Evolutionary conservation across 176 grass and related monocot genomes (phyloP).

Genomic region (Avena insularis): DNA sequence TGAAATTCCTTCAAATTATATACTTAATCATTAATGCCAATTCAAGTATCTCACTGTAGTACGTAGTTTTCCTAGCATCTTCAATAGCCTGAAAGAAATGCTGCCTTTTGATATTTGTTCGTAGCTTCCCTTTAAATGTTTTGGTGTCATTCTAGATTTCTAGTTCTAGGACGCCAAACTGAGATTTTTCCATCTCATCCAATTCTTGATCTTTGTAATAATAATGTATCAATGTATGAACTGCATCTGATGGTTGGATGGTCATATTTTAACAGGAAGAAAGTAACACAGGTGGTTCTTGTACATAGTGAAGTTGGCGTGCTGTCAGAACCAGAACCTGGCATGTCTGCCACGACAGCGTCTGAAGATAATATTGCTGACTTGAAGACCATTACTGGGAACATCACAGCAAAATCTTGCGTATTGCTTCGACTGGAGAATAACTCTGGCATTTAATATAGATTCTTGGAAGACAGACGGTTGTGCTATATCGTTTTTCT

Average conservation of each 20-base stretch:
- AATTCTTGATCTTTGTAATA: constrained; percentile 3
- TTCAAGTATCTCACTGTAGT: too few relatives aligned
- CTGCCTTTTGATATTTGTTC: not conserved
- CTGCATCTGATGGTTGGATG: not conserved
- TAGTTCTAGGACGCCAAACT: not conserved
- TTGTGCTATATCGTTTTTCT: not conserved
- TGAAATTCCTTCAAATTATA: not conserved
- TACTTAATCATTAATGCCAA: too few relatives aligned
- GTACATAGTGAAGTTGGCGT: not conserved
- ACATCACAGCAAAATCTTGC: constrained; percentile 3
- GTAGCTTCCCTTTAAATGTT: not conserved
- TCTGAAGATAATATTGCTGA: constrained; percentile 30
- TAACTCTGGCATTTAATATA: constrained; percentile 11
- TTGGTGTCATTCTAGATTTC: not conserved
- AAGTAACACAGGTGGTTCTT: constrained; percentile 40
- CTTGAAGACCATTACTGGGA: constrained; percentile 10
- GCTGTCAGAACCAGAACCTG: not conserved
- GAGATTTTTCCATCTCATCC: not conserved
- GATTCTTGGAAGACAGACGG: not conserved
- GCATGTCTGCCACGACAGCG: not conserved
- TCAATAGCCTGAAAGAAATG: not conserved
- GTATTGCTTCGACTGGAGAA: not conserved
- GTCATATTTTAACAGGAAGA: constrained; percentile 52
- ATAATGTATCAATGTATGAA: not conserved
- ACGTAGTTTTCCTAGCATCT: not conserved